phyloP scores from a whole-genome alignment of 345 rosid species.

The Lepidium didymum region DNA sequence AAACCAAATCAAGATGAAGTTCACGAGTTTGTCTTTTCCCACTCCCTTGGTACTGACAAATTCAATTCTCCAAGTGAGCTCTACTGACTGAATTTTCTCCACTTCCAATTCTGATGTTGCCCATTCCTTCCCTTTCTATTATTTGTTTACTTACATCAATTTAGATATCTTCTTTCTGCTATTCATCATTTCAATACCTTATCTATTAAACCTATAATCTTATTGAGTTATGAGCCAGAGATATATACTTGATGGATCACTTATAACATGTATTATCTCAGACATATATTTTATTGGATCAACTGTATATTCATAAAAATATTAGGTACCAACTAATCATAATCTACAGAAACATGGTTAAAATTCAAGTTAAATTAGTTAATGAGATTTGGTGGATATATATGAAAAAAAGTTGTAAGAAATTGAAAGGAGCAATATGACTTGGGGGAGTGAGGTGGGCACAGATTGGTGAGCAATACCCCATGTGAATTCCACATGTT shows the following conservation, averaged over 20 bases:
- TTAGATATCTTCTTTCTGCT: background rate
- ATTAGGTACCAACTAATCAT: background rate
- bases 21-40: conserved; percentile 22
- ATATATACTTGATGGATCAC: too few species aligned
- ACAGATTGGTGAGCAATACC: conserved; percentile 25
- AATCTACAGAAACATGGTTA: background rate
- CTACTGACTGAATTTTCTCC: conserved; percentile 2
- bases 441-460: conserved; percentile 27
- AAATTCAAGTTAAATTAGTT: background rate
- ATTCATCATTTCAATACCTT: background rate
- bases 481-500: conserved; percentile 33
- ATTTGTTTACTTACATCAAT: background rate
- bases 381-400: conserved; percentile 8
- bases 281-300: background rate
- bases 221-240: too few species aligned
- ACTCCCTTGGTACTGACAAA: conserved; percentile 21
- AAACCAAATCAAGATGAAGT: background rate
- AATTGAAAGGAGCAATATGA: conserved; percentile 18
- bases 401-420: background rate
- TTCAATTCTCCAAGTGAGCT: conserved; percentile 9
- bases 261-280: background rate
- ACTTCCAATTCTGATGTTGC: background rate
- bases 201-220: background rate
- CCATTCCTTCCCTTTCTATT: background rate
- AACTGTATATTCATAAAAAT: background rate